Conservation (phyloP, 176 grass and related monocot species). For the Oryza longistaminata region DNA sequence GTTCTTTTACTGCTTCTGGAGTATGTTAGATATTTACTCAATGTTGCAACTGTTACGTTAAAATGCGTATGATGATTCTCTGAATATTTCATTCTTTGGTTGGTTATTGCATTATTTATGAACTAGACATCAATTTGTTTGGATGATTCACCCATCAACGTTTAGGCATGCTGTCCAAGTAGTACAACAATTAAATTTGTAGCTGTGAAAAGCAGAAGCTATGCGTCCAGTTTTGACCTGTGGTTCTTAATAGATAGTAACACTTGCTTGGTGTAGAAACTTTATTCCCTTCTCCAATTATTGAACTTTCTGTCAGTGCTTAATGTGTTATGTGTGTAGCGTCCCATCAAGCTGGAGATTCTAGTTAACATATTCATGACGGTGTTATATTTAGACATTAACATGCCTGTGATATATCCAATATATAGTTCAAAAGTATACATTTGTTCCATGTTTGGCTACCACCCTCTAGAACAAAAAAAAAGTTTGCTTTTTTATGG, state of each 20-base stretch:
- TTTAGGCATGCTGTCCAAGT: not conserved
- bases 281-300: not conserved
- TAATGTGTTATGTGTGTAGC: not conserved
- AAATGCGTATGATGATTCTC: not conserved
- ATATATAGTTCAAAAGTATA: conserved; percentile 21
- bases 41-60: conserved; percentile 5
- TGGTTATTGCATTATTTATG: not conserved
- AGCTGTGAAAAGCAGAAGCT: not conserved
- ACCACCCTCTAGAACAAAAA: not conserved
- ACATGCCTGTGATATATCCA: not conserved
- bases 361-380: not conserved
- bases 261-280: not conserved
- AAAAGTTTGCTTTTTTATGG: not conserved
- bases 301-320: not conserved
- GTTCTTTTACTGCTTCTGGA: not conserved
- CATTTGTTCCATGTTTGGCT: not conserved
- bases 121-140: conserved; percentile 20
- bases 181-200: not conserved
- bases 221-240: not conserved
- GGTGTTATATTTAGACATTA: not conserved
- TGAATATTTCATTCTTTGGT: not conserved
- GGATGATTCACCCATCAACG: not conserved
- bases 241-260: conserved; percentile 4
- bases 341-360: not conserved
- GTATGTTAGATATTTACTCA: not conserved